Base-by-base conservation (phyloP, 805 yeast species). In the Saccharomycopsis fibuligera region DNA sequence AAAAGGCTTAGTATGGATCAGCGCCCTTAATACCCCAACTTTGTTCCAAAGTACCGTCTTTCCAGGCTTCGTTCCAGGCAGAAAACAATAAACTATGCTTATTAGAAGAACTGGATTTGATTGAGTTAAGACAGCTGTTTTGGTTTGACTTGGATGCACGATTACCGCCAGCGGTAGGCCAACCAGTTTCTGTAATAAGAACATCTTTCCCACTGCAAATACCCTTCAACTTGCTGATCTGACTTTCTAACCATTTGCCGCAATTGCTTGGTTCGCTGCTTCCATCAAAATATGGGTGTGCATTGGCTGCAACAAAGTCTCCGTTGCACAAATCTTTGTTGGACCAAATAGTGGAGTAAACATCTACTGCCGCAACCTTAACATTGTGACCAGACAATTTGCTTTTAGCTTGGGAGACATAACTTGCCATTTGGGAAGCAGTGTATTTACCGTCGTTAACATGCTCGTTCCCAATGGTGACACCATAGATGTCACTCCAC, bases 211-310 rank as follows among this genome's bases (percentile, higher is more conserved):
- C 51, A 65, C 78, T 76, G 78, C 96, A 90, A 53, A 90, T 83
- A 57, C 79, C 62, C 74, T 79, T 78, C 59, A 93, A 96, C 68
- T 89, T 85, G 76, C 86, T 82, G 69, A 89, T 83, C 75, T 88
- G 96, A 65, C 74, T 64, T 61, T 85, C 68, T 58, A 89, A 81
- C 97, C 98, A 91, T 31, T 72, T 63, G 75, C 98, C 99, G 54
- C 98, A 87, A 57, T 77, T 76, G 33, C 64, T 73, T 58, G 96
- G 91, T 54, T 74, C 72, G 60, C 83, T 78, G 68, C 75, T 67
- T 69, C 90, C 88, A 67, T 93, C 98, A 67, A 91, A 93, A 88
- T 78, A 91, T 58, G 97, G 88, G 70, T 91, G 99, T 56, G 97
- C 96, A 72, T 91, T 93, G 66, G 87, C 85, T 53, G 96, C 97